Conservation (phyloP, 139 green algal species). For the Tetradesmus obliquus region DNA sequence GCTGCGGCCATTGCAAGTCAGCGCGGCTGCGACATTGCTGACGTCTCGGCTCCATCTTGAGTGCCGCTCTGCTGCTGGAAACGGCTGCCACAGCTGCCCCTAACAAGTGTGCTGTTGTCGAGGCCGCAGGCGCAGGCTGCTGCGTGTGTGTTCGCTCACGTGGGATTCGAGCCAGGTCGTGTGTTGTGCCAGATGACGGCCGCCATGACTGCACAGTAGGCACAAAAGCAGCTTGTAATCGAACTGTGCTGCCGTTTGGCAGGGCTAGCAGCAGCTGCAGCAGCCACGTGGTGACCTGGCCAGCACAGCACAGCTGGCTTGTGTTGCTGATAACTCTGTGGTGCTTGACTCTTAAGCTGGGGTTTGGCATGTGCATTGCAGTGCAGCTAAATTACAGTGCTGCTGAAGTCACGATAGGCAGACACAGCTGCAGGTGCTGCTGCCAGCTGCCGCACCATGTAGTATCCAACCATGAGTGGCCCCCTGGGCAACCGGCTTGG, state of each 20-base stretch:
- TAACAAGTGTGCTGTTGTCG: too few relatives aligned
- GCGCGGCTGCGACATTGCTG: too few relatives aligned
- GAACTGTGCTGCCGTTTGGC: not conserved
- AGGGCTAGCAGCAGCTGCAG: not conserved
- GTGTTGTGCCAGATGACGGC: not conserved
- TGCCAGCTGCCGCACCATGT: not conserved
- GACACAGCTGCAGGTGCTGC: not conserved
- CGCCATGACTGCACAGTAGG: not conserved
- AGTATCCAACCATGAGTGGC: constrained; percentile 47
- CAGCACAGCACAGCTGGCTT: not conserved
- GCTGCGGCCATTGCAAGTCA: too few relatives aligned
- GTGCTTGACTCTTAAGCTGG: not conserved
- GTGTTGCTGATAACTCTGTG: not conserved
- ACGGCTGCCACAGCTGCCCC: too few relatives aligned
- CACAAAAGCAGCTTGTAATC: not conserved
- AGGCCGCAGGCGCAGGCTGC: too few relatives aligned
- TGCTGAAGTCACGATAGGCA: not conserved
- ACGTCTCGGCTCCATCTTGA: too few relatives aligned
- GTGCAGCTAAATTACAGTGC: not conserved
- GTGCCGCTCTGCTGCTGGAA: too few relatives aligned
- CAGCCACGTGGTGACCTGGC: not conserved
- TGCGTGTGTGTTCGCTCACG: not conserved
- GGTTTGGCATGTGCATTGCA: not conserved
- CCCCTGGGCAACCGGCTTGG: not conserved
- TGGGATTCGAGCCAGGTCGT: not conserved